Evolutionary conservation across 805 yeast species (phyloP).

Genomic region (Candida xyloterini): DNA sequence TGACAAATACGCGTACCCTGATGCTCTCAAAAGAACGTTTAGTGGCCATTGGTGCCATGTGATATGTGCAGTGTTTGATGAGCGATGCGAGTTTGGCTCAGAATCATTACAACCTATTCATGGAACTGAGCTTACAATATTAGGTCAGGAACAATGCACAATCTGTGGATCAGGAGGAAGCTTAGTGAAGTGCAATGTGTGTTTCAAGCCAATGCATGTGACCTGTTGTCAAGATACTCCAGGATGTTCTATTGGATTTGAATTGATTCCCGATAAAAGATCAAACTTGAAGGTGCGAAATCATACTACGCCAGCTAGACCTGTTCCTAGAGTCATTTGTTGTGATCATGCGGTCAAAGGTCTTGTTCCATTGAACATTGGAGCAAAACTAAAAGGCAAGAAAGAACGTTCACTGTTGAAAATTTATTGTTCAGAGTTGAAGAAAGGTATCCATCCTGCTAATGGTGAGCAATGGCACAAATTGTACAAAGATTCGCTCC

Average conservation of each 20-base stretch:
- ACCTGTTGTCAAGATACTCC: slow-evolving; percentile 57
- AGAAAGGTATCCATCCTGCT: slow-evolving; percentile 6
- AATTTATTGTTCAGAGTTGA: slow-evolving; percentile 38
- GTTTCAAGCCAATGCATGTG: slow-evolving; percentile 43
- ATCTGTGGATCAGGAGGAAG: slow-evolving; percentile 52
- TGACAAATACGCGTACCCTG: slow-evolving; percentile 44
- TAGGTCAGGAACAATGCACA: slow-evolving; percentile 38
- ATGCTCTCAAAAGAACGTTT: slow-evolving; percentile 64
- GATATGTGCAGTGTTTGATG: slow-evolving; percentile 60
- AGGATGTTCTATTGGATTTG: slow-evolving; percentile 54
- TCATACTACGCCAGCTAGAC: slow-evolving; percentile 34
- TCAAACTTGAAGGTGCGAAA: slow-evolving; percentile 22
- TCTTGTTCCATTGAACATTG: slow-evolving; percentile 30
- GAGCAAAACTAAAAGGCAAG: slow-evolving; percentile 30
- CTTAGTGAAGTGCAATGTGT: slow-evolving; percentile 44
- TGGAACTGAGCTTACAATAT: slow-evolving; percentile 35
- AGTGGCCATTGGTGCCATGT: slow-evolving; percentile 78
- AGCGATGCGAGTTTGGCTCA: slow-evolving; percentile 42
- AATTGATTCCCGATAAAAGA: slow-evolving; percentile 29
- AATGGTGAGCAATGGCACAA: slow-evolving; percentile 14
- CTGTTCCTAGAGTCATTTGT: slow-evolving; percentile 46
- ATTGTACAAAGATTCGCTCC: slow-evolving; percentile 7
- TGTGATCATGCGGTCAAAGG: slow-evolving; percentile 32
- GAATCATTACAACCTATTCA: slow-evolving; percentile 45
- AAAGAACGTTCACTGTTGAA: slow-evolving; percentile 39